Base-by-base conservation (phyloP, 176 grass and related monocot species). In the Oryza meyeriana region DNA sequence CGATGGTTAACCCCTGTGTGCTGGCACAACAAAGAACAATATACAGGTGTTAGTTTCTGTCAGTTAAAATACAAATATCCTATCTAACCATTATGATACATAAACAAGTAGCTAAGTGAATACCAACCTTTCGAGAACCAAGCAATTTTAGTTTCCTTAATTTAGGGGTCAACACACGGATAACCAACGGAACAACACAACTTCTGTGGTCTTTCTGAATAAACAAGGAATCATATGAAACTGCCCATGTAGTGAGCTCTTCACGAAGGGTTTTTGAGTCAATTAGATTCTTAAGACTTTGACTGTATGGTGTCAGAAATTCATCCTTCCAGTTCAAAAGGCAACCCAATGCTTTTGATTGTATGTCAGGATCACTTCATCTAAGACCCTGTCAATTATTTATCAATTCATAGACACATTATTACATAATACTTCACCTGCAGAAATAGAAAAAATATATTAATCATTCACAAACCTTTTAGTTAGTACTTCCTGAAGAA, bases 321-420 rank as follows among this genome's bases (percentile, higher is more conserved):
- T 89, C 88, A 79, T 98, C 88, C 79, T 93, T 98, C 90, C 92
- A 98, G 79, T 91, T 98, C 68, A 94, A 62, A 74, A 98, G 72
- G 52, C 95, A 98, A 88, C 93, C 95, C 35, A 98, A 77, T 84
- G 88, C 92, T 89, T 91, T 94, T 61, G 79, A 63, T 75, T 98
- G 95, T 83, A 98, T 69, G 14, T 94, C 88, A 75, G 92, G 79
- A 83, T 98, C 95, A 65, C 62, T 83, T 98, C 95, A 76, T 93
- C 95, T 79, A 98, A 88, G 79, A 98, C 85, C 88, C 92, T 97
- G 81, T 32, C 72, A 82, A 38, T 33, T 72, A 76, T 88, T 69
- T 85, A 25, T 36, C 1, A 82, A 63, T 72, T 26, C 41, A 42
- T 34, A 16, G 12, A 75, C 12, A 81, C 55, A 44, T 35, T 76